Conservation (phyloP, 148 eudicot species). For the Rhododendron ovatum region DNA sequence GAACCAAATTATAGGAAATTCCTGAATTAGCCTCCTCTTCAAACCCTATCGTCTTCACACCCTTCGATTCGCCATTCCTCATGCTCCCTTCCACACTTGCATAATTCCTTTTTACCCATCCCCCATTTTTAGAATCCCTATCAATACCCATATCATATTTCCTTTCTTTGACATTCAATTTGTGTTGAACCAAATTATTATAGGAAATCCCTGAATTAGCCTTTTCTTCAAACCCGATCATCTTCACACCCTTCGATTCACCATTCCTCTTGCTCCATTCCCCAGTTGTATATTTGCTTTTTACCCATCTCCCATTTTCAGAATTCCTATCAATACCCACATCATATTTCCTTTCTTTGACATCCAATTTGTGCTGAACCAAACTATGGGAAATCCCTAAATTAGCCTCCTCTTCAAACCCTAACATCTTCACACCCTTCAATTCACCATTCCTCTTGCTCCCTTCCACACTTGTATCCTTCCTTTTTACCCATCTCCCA, state of each 20-base stretch:
- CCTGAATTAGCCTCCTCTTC: conserved; percentile 8
- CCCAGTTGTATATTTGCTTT: not conserved
- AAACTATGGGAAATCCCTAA: not conserved
- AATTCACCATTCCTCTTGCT: not conserved
- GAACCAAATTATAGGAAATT: not conserved
- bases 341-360: not conserved
- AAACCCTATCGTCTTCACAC: not conserved
- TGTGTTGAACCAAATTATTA: not conserved
- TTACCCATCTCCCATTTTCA: conserved; percentile 21
- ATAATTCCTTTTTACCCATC: conserved; percentile 9
- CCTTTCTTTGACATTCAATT: not conserved
- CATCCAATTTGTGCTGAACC: conserved; percentile 3
- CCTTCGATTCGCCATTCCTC: not conserved
- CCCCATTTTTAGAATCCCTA: conserved; percentile 8
- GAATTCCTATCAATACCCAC: conserved; percentile 1
- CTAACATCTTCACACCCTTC: not conserved
- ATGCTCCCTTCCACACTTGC: not conserved
- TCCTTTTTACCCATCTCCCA: conserved; percentile 19
- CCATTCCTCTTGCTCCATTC: conserved; percentile 1
- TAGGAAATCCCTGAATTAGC: not conserved
- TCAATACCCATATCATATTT: not conserved
- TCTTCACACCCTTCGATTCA: conserved; percentile 2
- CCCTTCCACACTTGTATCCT: not conserved
- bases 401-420: conserved; percentile 10
- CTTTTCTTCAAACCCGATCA: not conserved